phyloP scores from a whole-genome alignment of 2,329 filamentous ascomycete genomes.

The Penicillium sp. region DNA sequence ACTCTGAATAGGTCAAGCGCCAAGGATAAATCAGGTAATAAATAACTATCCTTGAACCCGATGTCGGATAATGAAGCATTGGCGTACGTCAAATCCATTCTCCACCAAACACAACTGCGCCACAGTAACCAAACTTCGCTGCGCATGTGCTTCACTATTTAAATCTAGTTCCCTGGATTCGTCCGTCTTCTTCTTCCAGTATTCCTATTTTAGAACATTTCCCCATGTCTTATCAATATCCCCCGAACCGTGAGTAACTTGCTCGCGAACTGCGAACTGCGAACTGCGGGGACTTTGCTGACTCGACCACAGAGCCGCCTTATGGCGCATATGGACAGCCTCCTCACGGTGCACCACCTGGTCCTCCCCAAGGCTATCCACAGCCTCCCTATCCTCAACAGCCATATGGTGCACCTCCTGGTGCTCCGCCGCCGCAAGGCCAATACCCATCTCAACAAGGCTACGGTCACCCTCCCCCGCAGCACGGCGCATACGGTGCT shows the following conservation, averaged over 20 bases:
- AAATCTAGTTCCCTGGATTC: not conserved
- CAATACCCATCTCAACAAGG: constrained; percentile 30
- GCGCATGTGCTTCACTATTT: constrained; percentile 1
- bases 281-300: not conserved
- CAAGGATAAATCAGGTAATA: not conserved
- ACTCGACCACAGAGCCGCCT: constrained; percentile 18
- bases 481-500: constrained; percentile 33
- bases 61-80: constrained; percentile 1
- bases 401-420: constrained; percentile 35
- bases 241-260: constrained; percentile 20
- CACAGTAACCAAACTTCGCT: constrained; percentile 10
- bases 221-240: constrained; percentile 23
- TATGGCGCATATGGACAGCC: constrained; percentile 28
- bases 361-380: constrained; percentile 27
- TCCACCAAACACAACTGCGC: constrained; percentile 18
- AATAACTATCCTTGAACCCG: not conserved
- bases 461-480: constrained; percentile 36
- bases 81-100: constrained; percentile 13
- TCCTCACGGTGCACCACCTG: constrained; percentile 25
- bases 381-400: constrained; percentile 25
- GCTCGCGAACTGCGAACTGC: not conserved
- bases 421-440: constrained; percentile 14
- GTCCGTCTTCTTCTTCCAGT: no score
- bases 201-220: not conserved
- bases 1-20: not conserved